Evolutionary conservation across 2,329 filamentous ascomycete species (phyloP), one percentile per base, ranked within the genome.

Genomic region (Amauroascus verrucosus): DNA sequence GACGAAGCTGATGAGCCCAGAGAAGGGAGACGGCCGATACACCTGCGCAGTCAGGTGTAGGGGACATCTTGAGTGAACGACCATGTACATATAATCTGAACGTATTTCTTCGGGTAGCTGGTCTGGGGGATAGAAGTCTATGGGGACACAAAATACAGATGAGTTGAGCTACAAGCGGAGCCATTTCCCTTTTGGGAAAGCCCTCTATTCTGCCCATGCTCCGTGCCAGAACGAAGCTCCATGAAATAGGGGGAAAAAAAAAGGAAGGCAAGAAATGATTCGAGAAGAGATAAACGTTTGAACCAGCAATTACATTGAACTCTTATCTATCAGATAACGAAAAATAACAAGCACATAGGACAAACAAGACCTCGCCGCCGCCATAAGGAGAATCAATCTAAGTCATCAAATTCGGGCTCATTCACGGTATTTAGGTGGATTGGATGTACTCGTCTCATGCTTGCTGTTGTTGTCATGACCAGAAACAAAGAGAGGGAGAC

Each of bases 1-100:
- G 67, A 16, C 65, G 66, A n/a, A 70, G 60, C 50, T 71, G 63
- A 56, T 70, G 63, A 5, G 65, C 67, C 69, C 68, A 70, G 48
- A 71, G 66, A 20, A 70, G 60, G 6, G 64, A 60, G 13, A 41
- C 37, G 2, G 54, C 59, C 24, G 14, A 60, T 24, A 53, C 18
- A 8, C 20, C 18, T 8, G 48, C 1, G 30, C n/a, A 18, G 16
- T 52, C 32, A 38, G 20, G n/a, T 3, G 18, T 28, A 54, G 26
- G 24, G 7, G 40, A 28, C 52, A 51, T 51, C 3, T 26, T n/a
- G n/a, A n/a, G n/a, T n/a, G n/a, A n/a, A n/a, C n/a, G n/a, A n/a
- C n/a, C n/a, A n/a, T n/a, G n/a, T n/a, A n/a, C n/a, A n/a, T n/a
- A n/a, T n/a, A n/a, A n/a, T n/a, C n/a, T n/a, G 20, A n/a, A 37